Evolutionary conservation across 257 asterid species (phyloP), one percentile per base, ranked within the genome.

Genomic region (Ehretia macrophylla): DNA sequence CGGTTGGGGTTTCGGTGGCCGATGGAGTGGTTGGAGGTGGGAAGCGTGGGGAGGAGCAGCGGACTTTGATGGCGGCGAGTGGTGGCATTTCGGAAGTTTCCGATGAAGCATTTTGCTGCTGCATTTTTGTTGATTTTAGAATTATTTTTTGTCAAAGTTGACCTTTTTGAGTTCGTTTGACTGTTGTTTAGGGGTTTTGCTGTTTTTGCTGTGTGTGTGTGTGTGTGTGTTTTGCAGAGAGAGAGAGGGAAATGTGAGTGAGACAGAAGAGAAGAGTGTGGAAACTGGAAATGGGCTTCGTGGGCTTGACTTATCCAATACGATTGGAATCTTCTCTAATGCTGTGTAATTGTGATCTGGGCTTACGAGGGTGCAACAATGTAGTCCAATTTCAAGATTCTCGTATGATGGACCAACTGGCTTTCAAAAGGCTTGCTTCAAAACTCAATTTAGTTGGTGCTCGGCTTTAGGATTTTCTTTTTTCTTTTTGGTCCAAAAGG

Each of bases 31-130:
- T 80, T 4, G 88, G 87, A 3, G 89, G 91, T 9, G 91, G 88
- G 64, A 84, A 86, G 37, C 95, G 91, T 1, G 97, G 97, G 50
- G 97, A 84, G 47, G 95, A 89, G 59, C 94, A 80, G 8, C 86
- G 90, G 57, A 89, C 94, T 80, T 81, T 89, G 82, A 89, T 84
- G 63, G 86, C 71, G 57, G 97, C 91, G 53, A 89, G 87, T 0
- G 76, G 78, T 11, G 97, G 97, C 46, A 89, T 77, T 63, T 89
- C 97, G 77, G 91, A 71, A 11, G 39, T 12, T 62, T 85, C 95
- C 59, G 93, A 76, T 51, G 82, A 38, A 11, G 70, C 5, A 32
- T 48, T 72, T 51, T 62, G 81, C 47, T 70, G 72, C 66, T 83
- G 88, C 88, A 83, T 79, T 73, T 63, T 63, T 39, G 47, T 42